These are phyloP conservation scores for Astraeus odoratus DNA, from an alignment of 768 basidiomycete genomes.

Conservation along the genomic window DNA sequence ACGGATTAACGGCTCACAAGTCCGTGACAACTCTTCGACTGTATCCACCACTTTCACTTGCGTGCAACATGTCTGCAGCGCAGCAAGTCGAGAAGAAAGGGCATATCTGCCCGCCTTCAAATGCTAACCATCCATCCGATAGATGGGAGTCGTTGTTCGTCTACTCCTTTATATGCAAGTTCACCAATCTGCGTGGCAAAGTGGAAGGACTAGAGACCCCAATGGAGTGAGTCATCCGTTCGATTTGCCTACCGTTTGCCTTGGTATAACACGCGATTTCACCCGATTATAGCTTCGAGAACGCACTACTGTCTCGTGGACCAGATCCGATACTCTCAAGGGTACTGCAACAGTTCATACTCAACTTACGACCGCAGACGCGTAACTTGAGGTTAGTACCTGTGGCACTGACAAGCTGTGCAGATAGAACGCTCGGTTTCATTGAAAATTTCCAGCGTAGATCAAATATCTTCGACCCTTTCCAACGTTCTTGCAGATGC, in stretches of 20 bases:
- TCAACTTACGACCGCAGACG: slow-evolving; percentile 80
- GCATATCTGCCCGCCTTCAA: slow-evolving; percentile 48
- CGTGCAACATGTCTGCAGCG: slow-evolving; percentile 32
- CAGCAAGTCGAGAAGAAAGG: slow-evolving; percentile 39
- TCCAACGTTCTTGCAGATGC: slow-evolving; percentile 62
- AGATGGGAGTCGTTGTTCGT: slow-evolving; percentile 87
- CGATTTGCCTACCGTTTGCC: slow-evolving; percentile 11
- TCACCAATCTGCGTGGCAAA: slow-evolving; percentile 67
- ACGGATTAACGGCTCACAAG: slow-evolving; percentile 28
- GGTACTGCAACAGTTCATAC: slow-evolving; percentile 68
- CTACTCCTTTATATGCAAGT: slow-evolving; percentile 80
- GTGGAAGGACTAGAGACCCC: slow-evolving; percentile 73
- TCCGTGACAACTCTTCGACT: slow-evolving; percentile 29
- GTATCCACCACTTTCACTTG: slow-evolving; percentile 27
- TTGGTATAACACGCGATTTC: slow-evolving; percentile 29
- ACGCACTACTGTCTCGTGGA: slow-evolving; percentile 65
- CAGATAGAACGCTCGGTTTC: slow-evolving; percentile 24
- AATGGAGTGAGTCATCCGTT: slow-evolving; percentile 60
- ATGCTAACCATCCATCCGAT: slow-evolving; percentile 67
- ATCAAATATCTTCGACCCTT: slow-evolving; percentile 77
- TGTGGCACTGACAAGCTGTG: slow-evolving; percentile 21
- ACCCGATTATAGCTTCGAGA: slow-evolving; percentile 56
- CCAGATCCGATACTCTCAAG: slow-evolving; percentile 67
- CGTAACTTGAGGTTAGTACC: slow-evolving; percentile 79
- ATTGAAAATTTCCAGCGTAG: slow-evolving; percentile 46